These are phyloP conservation scores for Alternaria angustiovoidea DNA, from an alignment of 2,329 filamentous ascomycete genomes.

Conservation along the genomic window DNA sequence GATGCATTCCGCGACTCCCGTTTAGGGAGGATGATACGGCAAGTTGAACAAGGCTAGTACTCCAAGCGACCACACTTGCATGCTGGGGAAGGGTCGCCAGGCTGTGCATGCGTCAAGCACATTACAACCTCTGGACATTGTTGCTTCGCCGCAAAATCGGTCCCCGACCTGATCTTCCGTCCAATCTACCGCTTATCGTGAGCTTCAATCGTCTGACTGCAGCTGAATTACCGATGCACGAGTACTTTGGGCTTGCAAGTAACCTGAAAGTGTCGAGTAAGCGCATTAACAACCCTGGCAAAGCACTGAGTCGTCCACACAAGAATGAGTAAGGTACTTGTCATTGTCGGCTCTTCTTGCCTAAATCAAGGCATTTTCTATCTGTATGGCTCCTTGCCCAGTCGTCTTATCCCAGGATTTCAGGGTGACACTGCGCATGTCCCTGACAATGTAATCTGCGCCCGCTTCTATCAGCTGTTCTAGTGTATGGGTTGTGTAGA, in stretches of 20 bases:
- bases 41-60: constrained; percentile 13
- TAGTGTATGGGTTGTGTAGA: constrained; percentile 82
- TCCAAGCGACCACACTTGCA: constrained; percentile 9
- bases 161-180: constrained; percentile 29
- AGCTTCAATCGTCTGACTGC: constrained; percentile 22
- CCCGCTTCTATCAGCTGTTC: constrained; percentile 75
- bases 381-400: constrained; percentile 71
- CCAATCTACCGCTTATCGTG: constrained; percentile 19
- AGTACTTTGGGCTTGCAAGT: not conserved
- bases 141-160: constrained; percentile 25
- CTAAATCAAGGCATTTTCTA: constrained; percentile 66
- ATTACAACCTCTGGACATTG: constrained; percentile 18
- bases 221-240: constrained; percentile 22
- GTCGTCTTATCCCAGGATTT: constrained; percentile 61
- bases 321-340: constrained; percentile 2
- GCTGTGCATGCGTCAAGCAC: constrained; percentile 29
- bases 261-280: constrained; percentile 8
- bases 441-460: constrained; percentile 87
- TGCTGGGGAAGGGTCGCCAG: constrained; percentile 20
- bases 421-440: constrained; percentile 77
- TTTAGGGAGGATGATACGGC: constrained; percentile 6
- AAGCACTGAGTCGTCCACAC: constrained; percentile 2
- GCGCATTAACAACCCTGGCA: constrained; percentile 7
- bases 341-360: constrained; percentile 12
- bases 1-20: constrained; percentile 34